Evolutionary conservation across 202 grass and related monocot genomes (phyloP), one percentile per base, ranked within the genome.

Genomic region (Brachypodium distachyon): DNA sequence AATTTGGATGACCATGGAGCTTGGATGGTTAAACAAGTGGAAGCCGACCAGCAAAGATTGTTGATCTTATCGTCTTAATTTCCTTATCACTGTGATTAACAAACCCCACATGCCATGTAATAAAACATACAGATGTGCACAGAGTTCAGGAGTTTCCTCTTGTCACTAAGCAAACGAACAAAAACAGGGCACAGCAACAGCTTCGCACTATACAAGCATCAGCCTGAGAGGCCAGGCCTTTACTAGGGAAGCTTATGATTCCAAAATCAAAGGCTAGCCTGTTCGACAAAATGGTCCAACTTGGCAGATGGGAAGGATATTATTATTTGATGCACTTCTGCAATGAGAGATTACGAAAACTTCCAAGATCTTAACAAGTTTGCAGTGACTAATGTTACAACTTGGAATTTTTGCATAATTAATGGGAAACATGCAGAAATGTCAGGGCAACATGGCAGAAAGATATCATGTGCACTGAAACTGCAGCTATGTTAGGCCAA

Each of bases 11-110:
- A 41, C 48, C 51, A 73, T 17, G 66, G 67, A 59, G 73, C 58
- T 25, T 73, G 54, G 50, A 57, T 63, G 34, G 60, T 40, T 80
- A 88, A 88, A 80, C 36, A 84, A 88, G 55, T 84, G 23, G 38
- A 84, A 81, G 46, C 70, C 40, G 70, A 69, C 62, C 48, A 76
- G 81, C 62, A 76, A 76, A 76, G 37, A 50, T 56, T 80, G 53
- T 74, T 63, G 74, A 26, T 36, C 4, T 32, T 69, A 80, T 75
- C 43, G 4, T 68, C 56, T 71, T 80, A 63, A 32, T 84, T 41
- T 63, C 17, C 70, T 75, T 83, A 80, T 81, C 81, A 75, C 29
- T 21, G 32, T 51, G 0, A 80, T 56, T 63, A 71, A 62, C 70
- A 70, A 55, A 71, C 44, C 51, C 54, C 44, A 62, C 49, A 87